These are phyloP conservation scores for Beauveria caledonica DNA, from an alignment of 2,329 filamentous ascomycete species.

Conservation along the genomic window DNA sequence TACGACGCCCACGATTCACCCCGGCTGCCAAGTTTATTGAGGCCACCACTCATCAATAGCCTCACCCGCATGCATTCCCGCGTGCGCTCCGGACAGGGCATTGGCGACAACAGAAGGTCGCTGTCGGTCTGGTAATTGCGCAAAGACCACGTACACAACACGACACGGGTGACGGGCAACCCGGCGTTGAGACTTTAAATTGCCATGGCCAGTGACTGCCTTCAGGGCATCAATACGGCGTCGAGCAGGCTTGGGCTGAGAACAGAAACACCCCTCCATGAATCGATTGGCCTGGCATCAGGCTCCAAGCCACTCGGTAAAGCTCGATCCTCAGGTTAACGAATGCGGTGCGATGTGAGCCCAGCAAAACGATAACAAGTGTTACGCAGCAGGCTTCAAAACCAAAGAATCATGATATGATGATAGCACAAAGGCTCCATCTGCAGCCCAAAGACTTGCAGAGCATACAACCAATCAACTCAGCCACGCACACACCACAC, in stretches of 20 bases:
- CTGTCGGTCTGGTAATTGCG: background rate
- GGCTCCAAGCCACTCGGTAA: background rate
- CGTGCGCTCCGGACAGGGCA: background rate
- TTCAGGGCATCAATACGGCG: background rate
- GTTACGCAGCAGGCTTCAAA: background rate
- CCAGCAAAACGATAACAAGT: background rate
- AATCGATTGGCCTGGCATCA: no score
- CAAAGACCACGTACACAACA: background rate
- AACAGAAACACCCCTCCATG: background rate
- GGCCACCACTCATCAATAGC: background rate
- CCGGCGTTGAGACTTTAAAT: background rate
- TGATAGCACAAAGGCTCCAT: background rate
- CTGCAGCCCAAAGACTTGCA: background rate
- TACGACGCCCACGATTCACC: background rate
- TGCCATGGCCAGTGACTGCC: background rate
- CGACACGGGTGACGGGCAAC: background rate
- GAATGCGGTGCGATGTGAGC: background rate
- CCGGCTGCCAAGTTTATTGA: background rate
- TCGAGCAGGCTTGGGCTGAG: background rate
- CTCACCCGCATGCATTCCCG: background rate
- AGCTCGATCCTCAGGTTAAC: background rate
- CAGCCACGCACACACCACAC: conserved; percentile 1
- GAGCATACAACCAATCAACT: background rate
- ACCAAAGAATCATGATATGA: background rate
- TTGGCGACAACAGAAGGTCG: background rate